Evolutionary conservation across 139 green algal species (phyloP).

Genomic region (Pleodorina starrii): DNA sequence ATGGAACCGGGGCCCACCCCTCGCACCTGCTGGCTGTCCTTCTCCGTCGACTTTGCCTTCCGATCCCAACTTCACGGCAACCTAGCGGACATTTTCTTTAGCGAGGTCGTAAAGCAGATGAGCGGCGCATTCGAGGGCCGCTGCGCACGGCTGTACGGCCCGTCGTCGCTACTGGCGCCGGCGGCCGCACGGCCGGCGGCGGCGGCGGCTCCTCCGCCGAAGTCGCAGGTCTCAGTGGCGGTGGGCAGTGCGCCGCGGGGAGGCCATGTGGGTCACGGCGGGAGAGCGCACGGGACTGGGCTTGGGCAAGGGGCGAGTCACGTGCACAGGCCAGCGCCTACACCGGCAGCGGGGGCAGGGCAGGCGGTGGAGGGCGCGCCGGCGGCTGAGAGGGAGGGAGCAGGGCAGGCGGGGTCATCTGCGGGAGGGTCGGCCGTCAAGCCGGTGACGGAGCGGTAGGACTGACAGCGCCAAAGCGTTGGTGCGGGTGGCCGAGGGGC

Average conservation of each 20-base stretch:
- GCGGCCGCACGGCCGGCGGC: neutral
- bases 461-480: too few relatives aligned
- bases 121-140: conserved; percentile 90
- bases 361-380: neutral
- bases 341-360: neutral
- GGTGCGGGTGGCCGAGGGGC: too few relatives aligned
- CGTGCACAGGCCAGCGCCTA: neutral
- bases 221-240: neutral
- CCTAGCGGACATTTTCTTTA: conserved; percentile 78
- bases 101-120: conserved; percentile 90
- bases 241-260: neutral
- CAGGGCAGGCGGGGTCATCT: neutral
- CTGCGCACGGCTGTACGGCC: conserved; percentile 85
- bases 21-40: conserved; percentile 80
- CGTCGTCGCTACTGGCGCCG: conserved; percentile 55
- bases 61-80: conserved; percentile 85
- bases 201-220: neutral
- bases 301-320: neutral
- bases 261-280: neutral
- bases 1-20: conserved; percentile 80
- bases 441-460: too few relatives aligned
- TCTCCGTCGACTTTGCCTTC: conserved; percentile 93
- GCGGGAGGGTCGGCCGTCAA: too few relatives aligned
- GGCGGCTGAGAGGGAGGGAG: neutral
- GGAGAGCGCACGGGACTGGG: neutral